A percentile compares a stretch with the other conserved stretches of the same genome.
These are phyloP conservation scores for Gymnopus androsaceus DNA, from an alignment of 1,284 basidiomycete species.

Conservation along the genomic window DNA sequence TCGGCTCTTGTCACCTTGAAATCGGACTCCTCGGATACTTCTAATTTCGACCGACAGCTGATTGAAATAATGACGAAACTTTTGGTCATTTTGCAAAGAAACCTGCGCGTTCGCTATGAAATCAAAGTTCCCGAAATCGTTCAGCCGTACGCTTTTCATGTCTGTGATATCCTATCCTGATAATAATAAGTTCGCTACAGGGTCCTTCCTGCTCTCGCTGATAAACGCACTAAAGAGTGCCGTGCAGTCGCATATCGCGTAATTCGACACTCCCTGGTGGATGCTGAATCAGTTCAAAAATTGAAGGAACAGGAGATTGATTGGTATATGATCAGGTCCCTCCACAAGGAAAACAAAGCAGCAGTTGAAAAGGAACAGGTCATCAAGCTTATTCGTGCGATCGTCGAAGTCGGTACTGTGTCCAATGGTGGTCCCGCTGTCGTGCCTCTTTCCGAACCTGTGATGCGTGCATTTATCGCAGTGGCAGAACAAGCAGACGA, in stretches of 20 bases:
- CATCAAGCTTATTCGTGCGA: conserved; percentile 87
- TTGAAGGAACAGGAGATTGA: conserved; percentile 71
- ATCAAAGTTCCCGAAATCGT: conserved; percentile 72
- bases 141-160: conserved; percentile 57
- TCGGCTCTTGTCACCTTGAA: conserved; percentile 52
- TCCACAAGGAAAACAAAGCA: conserved; percentile 83
- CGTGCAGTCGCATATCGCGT: conserved; percentile 89
- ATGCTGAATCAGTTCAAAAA: conserved; percentile 62
- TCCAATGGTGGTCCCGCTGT: conserved; percentile 45
- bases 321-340: conserved; percentile 88
- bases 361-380: conserved; percentile 91
- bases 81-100: conserved; percentile 71
- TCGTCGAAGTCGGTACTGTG: conserved; percentile 74
- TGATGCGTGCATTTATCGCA: conserved; percentile 89
- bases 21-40: conserved; percentile 37
- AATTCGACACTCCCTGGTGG: conserved; percentile 79
- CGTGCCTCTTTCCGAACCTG: conserved; percentile 71
- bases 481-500: conserved; percentile 93
- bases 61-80: conserved; percentile 70
- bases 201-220: conserved; percentile 75
- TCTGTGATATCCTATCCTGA: conserved; percentile 5
- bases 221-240: conserved; percentile 71
- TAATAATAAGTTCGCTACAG: conserved; percentile 39
- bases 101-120: conserved; percentile 77
- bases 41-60: conserved; percentile 50